Evolutionary conservation across 495 filamentous ascomycete genomes (phyloP).

Genomic region (Amorphotheca resinae): DNA sequence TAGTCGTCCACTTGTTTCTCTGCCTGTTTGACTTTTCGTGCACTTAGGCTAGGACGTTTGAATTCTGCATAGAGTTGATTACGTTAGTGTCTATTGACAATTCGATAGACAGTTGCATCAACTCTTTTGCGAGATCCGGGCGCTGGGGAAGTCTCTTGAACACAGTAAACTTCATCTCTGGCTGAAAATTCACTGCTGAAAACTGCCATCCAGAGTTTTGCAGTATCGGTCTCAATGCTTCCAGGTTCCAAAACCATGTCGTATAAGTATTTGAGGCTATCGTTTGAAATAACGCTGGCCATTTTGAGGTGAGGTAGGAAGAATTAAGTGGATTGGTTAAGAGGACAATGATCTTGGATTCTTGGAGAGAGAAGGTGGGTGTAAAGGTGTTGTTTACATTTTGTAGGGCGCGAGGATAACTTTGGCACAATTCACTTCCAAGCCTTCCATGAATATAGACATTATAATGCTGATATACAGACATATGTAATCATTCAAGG

Average conservation of each 20-base stretch:
- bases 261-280: neutral
- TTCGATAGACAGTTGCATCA: no score
- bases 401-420: neutral
- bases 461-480: neutral
- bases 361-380: neutral
- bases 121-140: no score
- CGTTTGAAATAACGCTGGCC: neutral
- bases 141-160: neutral
- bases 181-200: neutral
- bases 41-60: neutral
- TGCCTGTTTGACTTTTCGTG: neutral
- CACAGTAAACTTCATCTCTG: neutral
- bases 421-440: neutral
- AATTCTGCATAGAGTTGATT: neutral
- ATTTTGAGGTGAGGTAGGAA: neutral
- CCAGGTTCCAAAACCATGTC: neutral
- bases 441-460: no score
- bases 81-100: neutral
- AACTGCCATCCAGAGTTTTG: neutral
- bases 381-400: neutral
- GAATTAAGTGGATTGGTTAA: neutral
- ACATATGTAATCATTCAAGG: neutral
- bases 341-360: neutral
- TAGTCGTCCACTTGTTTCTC: neutral
- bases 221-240: neutral